A percentile compares a stretch with the other conserved stretches of the same genome.
Conservation (phyloP, 768 basidiomycete species). For the Tricholoma flavovirens region DNA sequence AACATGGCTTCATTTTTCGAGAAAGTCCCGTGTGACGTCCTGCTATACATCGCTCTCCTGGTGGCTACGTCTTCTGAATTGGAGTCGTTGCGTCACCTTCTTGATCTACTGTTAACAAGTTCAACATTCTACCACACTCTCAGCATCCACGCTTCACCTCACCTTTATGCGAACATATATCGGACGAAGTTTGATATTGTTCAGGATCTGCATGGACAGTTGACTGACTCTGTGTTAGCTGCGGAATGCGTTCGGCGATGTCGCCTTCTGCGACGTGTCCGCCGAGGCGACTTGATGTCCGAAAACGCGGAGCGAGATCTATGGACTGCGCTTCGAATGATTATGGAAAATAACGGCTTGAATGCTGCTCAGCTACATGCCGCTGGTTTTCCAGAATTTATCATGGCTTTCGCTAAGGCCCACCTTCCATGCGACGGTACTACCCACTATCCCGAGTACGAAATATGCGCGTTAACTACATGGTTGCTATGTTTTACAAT, state of each 20-base stretch:
- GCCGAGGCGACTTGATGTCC: constrained; percentile 27
- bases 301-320: constrained; percentile 37
- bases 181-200: constrained; percentile 42
- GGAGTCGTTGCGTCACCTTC: constrained; percentile 36
- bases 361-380: constrained; percentile 41
- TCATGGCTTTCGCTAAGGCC: constrained; percentile 25
- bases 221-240: constrained; percentile 39
- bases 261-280: constrained; percentile 43
- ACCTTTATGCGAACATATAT: constrained; percentile 55
- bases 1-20: constrained; percentile 44
- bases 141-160: constrained; percentile 36
- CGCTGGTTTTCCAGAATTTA: constrained; percentile 35
- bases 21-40: constrained; percentile 48
- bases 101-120: constrained; percentile 40
- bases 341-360: constrained; percentile 48
- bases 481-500: constrained; percentile 38
- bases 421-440: constrained; percentile 10
- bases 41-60: constrained; percentile 49
- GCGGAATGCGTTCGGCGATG: constrained; percentile 44
- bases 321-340: constrained; percentile 54
- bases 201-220: constrained; percentile 17
- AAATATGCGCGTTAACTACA: constrained; percentile 26
- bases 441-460: constrained; percentile 6
- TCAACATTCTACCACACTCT: constrained; percentile 40
- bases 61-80: constrained; percentile 32